Evolutionary conservation across 331 rosid species (phyloP).

Genomic region (Stylosanthes scabra): DNA sequence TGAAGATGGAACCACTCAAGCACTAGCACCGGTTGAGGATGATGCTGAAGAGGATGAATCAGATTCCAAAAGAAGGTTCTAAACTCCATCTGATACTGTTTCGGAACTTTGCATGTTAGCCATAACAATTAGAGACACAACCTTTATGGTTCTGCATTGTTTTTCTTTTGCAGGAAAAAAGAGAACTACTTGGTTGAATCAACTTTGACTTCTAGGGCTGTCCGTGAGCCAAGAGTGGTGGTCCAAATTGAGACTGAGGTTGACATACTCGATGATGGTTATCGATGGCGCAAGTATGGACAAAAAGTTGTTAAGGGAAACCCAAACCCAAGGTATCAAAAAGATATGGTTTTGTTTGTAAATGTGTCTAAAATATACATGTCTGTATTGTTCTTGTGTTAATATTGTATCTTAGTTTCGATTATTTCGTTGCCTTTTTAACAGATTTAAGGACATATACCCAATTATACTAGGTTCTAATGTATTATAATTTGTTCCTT

Average conservation of each 20-base stretch:
- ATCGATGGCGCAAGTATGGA: conserved; percentile 96
- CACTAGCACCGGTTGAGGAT: conserved; percentile 51
- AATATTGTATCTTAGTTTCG: background rate
- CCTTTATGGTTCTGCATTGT: conserved; percentile 30
- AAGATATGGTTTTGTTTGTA: conserved; percentile 7
- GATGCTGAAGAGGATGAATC: conserved; percentile 67
- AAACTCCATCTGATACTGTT: conserved; percentile 3
- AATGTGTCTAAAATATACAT: conserved; percentile 5
- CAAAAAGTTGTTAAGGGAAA: conserved; percentile 96
- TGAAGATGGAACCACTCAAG: conserved; percentile 62
- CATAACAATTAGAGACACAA: background rate
- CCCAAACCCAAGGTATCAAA: conserved; percentile 85
- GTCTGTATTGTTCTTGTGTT: conserved; percentile 12
- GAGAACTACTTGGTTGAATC: conserved; percentile 62
- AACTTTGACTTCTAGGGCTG: conserved; percentile 58
- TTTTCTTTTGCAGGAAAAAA: conserved; percentile 62
- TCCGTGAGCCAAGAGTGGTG: conserved; percentile 85
- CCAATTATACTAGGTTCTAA: background rate
- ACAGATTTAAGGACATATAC: conserved; percentile 2
- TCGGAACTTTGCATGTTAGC: conserved; percentile 4
- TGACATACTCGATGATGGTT: conserved; percentile 91
- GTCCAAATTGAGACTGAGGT: conserved; percentile 83
- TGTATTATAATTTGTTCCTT: background rate
- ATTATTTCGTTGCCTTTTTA: background rate
- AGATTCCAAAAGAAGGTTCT: conserved; percentile 76